These are phyloP conservation scores for Sparassis latifolia DNA, from an alignment of 1,284 basidiomycete genomes.

Conservation along the genomic window DNA sequence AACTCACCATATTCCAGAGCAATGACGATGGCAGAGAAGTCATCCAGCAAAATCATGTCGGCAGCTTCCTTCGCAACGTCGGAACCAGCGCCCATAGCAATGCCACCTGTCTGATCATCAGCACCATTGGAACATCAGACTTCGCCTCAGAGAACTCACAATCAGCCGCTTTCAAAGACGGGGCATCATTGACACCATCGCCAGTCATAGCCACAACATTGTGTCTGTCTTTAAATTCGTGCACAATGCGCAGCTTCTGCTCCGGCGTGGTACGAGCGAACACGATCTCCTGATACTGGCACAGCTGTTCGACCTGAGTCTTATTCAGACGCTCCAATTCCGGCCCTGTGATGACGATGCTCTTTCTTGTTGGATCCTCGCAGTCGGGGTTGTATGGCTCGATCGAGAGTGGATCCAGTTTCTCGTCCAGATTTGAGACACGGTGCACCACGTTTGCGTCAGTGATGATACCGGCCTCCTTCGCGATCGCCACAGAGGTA, in stretches of 20 bases:
- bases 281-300: slow-evolving; percentile 58
- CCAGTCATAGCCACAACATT: slow-evolving; percentile 50
- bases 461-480: slow-evolving; percentile 51
- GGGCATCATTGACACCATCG: slow-evolving; percentile 67
- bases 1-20: slow-evolving; percentile 39
- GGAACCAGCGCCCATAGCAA: slow-evolving; percentile 44
- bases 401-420: slow-evolving; percentile 10
- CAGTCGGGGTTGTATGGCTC: slow-evolving; percentile 18
- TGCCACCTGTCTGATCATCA: slow-evolving; percentile 28
- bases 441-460: slow-evolving; percentile 32
- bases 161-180: slow-evolving; percentile 48
- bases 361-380: slow-evolving; percentile 18
- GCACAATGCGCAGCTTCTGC: slow-evolving; percentile 67
- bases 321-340: slow-evolving; percentile 42
- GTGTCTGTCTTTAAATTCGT: slow-evolving; percentile 44
- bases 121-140: too few relatives aligned
- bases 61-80: slow-evolving; percentile 44
- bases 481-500: slow-evolving; percentile 54
- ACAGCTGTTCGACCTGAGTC: slow-evolving; percentile 38
- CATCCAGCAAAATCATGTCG: slow-evolving; percentile 39
- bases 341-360: slow-evolving; percentile 42
- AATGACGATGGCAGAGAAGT: slow-evolving; percentile 40
- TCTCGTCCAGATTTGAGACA: slow-evolving; percentile 32
- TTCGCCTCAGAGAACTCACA: slow-evolving; percentile 2
- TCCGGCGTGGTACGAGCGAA: slow-evolving; percentile 69